Evolutionary conservation across 2,329 filamentous ascomycete genomes (phyloP).

Genomic region (Hymenoscyphus infarciens): DNA sequence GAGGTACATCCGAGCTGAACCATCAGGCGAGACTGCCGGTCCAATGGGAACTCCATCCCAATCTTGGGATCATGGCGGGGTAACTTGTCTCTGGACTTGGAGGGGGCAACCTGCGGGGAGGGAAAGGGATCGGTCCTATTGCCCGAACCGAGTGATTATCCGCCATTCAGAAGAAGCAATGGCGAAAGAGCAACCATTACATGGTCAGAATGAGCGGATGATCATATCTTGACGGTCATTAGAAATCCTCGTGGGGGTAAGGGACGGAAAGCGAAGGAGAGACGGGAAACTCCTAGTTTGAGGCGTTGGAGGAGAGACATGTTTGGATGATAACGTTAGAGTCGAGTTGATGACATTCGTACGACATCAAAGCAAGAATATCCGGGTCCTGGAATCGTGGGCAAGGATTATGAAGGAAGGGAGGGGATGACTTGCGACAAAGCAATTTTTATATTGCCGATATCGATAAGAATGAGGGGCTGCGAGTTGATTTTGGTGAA

Average conservation of each 20-base stretch:
- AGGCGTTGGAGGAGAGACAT: background rate
- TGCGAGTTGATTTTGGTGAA: background rate
- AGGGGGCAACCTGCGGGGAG: background rate
- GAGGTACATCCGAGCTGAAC: background rate
- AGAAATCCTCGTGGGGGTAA: background rate
- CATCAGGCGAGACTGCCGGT: conserved; percentile 3
- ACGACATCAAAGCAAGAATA: conserved; percentile 5
- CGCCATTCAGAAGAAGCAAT: conserved; percentile 3
- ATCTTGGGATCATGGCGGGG: conserved; percentile 6
- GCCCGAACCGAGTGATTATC: conserved; percentile 2
- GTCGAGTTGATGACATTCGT: background rate
- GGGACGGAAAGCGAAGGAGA: background rate
- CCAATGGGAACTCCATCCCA: conserved; percentile 6
- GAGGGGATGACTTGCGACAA: conserved; percentile 4
- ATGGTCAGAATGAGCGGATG: background rate
- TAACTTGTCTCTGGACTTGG: background rate
- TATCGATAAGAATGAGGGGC: conserved; percentile 1
- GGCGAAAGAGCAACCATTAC: background rate
- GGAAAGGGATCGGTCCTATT: background rate
- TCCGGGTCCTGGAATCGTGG: background rate
- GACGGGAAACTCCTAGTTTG: background rate
- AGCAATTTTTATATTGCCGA: conserved; percentile 4
- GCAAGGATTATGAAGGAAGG: background rate
- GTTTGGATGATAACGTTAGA: background rate
- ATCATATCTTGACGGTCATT: background rate